Evolutionary conservation across 768 basidiomycete species (phyloP).

Genomic region (Boletus pseudopeckii): DNA sequence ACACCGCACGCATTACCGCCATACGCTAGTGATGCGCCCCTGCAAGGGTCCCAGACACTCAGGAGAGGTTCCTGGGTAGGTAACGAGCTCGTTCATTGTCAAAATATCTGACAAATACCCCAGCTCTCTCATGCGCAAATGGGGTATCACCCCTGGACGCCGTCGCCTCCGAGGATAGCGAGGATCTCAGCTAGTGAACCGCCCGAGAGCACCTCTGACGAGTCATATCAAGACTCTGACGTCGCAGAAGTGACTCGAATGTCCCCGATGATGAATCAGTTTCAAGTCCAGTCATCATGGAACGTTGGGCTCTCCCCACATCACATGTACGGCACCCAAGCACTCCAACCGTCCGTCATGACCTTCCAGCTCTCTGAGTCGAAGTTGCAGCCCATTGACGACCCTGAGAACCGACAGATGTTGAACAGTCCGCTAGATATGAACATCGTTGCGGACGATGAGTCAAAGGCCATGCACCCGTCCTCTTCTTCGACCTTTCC

Average conservation of each 20-base stretch:
- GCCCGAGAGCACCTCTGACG: slow-evolving; percentile 29
- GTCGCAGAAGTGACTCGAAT: background rate
- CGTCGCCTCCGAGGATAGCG: slow-evolving; percentile 5
- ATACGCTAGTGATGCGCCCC: slow-evolving; percentile 15
- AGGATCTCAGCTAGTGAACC: slow-evolving; percentile 29
- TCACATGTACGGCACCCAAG: slow-evolving; percentile 7
- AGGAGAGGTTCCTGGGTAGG: slow-evolving; percentile 29
- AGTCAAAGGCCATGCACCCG: slow-evolving; percentile 7
- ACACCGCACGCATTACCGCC: slow-evolving; percentile 19
- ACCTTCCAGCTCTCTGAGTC: slow-evolving; percentile 30
- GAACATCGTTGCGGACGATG: slow-evolving; percentile 17
- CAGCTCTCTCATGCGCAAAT: slow-evolving; percentile 20
- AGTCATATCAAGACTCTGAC: slow-evolving; percentile 29
- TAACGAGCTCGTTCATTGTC: background rate
- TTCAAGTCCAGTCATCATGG: too few species aligned
- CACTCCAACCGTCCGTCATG: slow-evolving; percentile 26
- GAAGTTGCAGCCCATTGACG: slow-evolving; percentile 23
- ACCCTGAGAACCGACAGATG: slow-evolving; percentile 25
- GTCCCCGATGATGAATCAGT: too few species aligned
- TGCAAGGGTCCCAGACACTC: slow-evolving; percentile 6
- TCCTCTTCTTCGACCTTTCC: slow-evolving; percentile 1
- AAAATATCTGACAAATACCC: slow-evolving; percentile 16
- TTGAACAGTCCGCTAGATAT: slow-evolving; percentile 15
- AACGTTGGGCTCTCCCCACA: slow-evolving; percentile 3
- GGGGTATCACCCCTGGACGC: slow-evolving; percentile 14